Conservation (phyloP, 306 rosid species). For the Quercus gilva region DNA sequence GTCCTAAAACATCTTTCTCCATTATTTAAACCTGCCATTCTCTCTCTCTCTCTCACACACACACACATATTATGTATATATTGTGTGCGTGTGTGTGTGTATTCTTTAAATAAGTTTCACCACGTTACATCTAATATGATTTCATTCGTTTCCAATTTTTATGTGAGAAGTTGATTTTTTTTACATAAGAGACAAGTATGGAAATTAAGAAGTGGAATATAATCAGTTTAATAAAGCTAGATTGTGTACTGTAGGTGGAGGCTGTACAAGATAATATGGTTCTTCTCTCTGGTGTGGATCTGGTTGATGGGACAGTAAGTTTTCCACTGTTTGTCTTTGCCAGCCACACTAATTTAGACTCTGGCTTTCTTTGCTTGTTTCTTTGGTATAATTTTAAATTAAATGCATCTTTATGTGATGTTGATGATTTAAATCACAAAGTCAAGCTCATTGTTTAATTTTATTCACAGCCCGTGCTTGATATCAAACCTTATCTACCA, state of each 20-base stretch:
- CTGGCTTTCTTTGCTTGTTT: slow-evolving; percentile 1
- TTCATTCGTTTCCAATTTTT: background rate
- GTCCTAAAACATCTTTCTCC: background rate
- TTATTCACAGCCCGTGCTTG: slow-evolving; percentile 80
- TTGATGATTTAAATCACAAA: slow-evolving; percentile 5
- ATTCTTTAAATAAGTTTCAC: background rate
- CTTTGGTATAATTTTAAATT: background rate
- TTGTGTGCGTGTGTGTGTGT: background rate
- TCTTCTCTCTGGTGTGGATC: slow-evolving; percentile 87
- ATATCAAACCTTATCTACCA: slow-evolving; percentile 89
- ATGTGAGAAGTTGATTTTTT: background rate
- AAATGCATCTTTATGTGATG: background rate
- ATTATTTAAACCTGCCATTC: background rate
- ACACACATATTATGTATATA: background rate
- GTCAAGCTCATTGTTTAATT: slow-evolving; percentile 24
- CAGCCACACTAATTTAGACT: slow-evolving; percentile 8
- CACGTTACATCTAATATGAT: background rate
- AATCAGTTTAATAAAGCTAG: background rate
- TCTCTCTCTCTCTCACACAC: background rate
- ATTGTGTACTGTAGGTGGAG: slow-evolving; percentile 57
- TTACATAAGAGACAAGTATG: slow-evolving; percentile 5
- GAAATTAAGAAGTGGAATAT: background rate
- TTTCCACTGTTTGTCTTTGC: slow-evolving; percentile 29
- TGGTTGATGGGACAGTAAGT: slow-evolving; percentile 95
- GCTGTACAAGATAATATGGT: slow-evolving; percentile 70